A percentile compares a stretch with the other conserved stretches of the same genome.
phyloP scores from a whole-genome alignment of 805 yeast species.

The Wickerhamomyces sydowiorum region DNA sequence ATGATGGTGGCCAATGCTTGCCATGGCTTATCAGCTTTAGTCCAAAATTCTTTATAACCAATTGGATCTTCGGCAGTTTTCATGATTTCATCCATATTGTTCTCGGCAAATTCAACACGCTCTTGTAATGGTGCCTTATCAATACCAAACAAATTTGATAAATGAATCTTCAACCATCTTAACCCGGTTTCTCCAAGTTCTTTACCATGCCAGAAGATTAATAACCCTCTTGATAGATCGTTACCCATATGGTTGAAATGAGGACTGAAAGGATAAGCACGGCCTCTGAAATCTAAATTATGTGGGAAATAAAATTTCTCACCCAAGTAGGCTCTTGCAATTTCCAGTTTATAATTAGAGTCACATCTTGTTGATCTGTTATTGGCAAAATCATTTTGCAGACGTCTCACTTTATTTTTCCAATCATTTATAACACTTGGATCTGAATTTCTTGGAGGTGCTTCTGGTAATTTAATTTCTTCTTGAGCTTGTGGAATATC shows the following conservation, averaged over 20 bases:
- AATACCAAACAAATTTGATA: constrained; percentile 68
- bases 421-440: constrained; percentile 68
- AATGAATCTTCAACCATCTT: constrained; percentile 70
- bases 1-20: constrained; percentile 68
- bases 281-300: constrained; percentile 75
- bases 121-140: constrained; percentile 68
- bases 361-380: constrained; percentile 89
- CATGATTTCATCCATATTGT: constrained; percentile 46
- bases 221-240: constrained; percentile 67
- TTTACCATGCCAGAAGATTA: constrained; percentile 74
- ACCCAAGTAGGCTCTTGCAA: constrained; percentile 88
- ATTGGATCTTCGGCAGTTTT: constrained; percentile 63
- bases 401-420: constrained; percentile 51
- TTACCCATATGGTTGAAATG: constrained; percentile 78
- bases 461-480: constrained; percentile 42
- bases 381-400: constrained; percentile 56
- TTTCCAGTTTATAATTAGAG: constrained; percentile 86
- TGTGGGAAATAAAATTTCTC: constrained; percentile 77
- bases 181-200: constrained; percentile 59
- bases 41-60: constrained; percentile 59
- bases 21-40: constrained; percentile 76
- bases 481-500: constrained; percentile 62
- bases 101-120: constrained; percentile 54
- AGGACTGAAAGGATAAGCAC: constrained; percentile 79
- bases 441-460: constrained; percentile 62